Evolutionary conservation across 345 rosid genomes (phyloP), one percentile per base, ranked within the genome.

Genomic region (Gossypium thurberi): DNA sequence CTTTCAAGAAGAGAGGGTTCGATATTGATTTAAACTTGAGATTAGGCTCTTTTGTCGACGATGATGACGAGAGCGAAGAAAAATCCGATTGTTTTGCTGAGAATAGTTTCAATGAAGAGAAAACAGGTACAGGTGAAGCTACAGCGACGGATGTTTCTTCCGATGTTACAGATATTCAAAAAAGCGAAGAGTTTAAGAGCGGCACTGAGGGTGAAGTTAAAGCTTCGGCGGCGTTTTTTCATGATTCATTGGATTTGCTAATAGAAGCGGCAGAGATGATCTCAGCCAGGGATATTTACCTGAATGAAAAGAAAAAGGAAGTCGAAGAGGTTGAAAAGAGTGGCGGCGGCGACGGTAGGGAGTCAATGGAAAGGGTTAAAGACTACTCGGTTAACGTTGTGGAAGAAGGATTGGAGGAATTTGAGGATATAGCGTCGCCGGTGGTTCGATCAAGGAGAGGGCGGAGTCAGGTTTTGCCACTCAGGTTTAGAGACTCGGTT

Each of bases 401-500:
- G 2, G 62, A 69, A 65, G 70, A 46, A 23, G 70, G 55, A 65
- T 42, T 37, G 37, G 76, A 52, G 61, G 71, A 58, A 9, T 42
- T 20, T 4, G 78, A 62, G 21, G 65, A 69, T 14, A 50, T 51
- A 58, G 72, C 78, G 62, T 69, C 78, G 63, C 69, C 85, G 48
- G 82, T 69, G 76, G 78, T 71, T 78, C 82, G 82, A 60, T 71
- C 85, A 67, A 80, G 75, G 78, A 70, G 88, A 70, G 85, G 84
- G 56, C 78, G 86, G 68, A 79, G 71, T 40, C 86, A 75, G 25
- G 81, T 83, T 2, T 56, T 85, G 70, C 88, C 88, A 43, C 76
- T 65, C 15, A 79, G 86, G 65, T 83, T 76, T 72, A 76, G 89
- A 60, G 89, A 85, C 74, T 81, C 85, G 51, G 78, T 85, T 56